Percentiles rank a stretch among this genome's conserved stretches.
Conservation (phyloP, 331 rosid genomes). For the Quercus tomentella region DNA sequence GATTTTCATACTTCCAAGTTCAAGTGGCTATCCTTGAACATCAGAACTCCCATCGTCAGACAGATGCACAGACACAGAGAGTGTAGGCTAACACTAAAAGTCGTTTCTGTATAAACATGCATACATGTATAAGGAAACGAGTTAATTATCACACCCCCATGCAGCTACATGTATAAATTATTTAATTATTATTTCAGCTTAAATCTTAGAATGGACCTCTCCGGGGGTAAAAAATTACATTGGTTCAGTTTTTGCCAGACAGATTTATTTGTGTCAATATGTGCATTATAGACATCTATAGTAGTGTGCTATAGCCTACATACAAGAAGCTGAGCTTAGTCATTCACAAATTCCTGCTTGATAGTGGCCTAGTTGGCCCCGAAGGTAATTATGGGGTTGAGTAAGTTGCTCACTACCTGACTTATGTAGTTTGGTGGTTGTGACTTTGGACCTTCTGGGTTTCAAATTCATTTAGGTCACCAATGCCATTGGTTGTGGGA, state of each 20-base stretch:
- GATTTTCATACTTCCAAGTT: not conserved
- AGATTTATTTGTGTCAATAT: too few species aligned
- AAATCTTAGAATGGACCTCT: too few species aligned
- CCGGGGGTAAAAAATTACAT: too few species aligned
- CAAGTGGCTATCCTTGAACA: not conserved
- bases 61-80: not conserved
- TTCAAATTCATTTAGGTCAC: not conserved
- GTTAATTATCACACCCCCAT: too few species aligned
- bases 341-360: too few species aligned
- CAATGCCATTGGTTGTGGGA: not conserved
- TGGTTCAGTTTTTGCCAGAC: too few species aligned
- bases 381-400: not conserved
- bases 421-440: not conserved
- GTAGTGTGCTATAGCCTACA: too few species aligned
- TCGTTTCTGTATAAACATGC: not conserved
- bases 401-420: not conserved
- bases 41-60: not conserved
- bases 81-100: not conserved
- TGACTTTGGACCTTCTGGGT: not conserved
- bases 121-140: not conserved
- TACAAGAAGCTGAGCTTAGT: too few species aligned
- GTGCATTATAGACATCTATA: too few species aligned
- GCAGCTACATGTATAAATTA: too few species aligned
- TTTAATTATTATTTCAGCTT: too few species aligned
- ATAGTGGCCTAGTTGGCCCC: too few species aligned